These are phyloP conservation scores for Gremmenia infestans DNA, from an alignment of 2,329 filamentous ascomycete genomes.

Conservation along the genomic window DNA sequence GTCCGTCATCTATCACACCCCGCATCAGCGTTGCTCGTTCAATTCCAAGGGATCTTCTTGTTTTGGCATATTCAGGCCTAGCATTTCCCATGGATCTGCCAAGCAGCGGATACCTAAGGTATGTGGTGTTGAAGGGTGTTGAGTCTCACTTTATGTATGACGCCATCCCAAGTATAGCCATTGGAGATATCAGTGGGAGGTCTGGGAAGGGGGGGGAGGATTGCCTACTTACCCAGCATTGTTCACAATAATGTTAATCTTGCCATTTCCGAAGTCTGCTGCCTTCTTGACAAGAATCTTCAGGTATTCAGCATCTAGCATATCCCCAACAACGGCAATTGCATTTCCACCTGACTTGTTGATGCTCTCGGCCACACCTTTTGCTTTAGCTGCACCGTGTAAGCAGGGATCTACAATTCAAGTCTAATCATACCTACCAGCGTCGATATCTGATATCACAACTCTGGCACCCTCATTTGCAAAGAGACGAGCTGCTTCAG, in stretches of 20 bases:
- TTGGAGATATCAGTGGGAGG: slow-evolving; percentile 1
- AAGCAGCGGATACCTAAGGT: slow-evolving; percentile 8
- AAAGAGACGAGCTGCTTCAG: slow-evolving; percentile 75
- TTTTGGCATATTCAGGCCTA: slow-evolving; percentile 6
- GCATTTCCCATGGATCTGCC: slow-evolving; percentile 9
- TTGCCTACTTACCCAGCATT: slow-evolving; percentile 58
- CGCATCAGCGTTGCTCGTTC: background rate
- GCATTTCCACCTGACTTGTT: slow-evolving; percentile 60
- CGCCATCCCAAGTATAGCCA: slow-evolving; percentile 81
- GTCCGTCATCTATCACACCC: slow-evolving; percentile 60
- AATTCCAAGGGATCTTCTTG: too few relatives aligned
- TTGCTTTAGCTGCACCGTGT: slow-evolving; percentile 56
- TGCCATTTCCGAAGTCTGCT: slow-evolving; percentile 76
- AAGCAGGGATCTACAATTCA: slow-evolving; percentile 16
- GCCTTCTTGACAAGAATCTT: slow-evolving; percentile 66
- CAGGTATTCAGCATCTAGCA: slow-evolving; percentile 67
- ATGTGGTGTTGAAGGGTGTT: slow-evolving; percentile 11
- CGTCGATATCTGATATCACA: slow-evolving; percentile 78
- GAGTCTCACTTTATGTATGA: slow-evolving; percentile 67
- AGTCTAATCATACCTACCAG: slow-evolving; percentile 37
- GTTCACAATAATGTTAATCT: slow-evolving; percentile 88
- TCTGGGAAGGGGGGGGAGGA: background rate
- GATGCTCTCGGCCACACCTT: slow-evolving; percentile 64
- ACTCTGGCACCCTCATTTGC: slow-evolving; percentile 86
- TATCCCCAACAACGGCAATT: slow-evolving; percentile 70